Base-by-base conservation (phyloP, 148 eudicot species). In the Spergularia bocconei region DNA sequence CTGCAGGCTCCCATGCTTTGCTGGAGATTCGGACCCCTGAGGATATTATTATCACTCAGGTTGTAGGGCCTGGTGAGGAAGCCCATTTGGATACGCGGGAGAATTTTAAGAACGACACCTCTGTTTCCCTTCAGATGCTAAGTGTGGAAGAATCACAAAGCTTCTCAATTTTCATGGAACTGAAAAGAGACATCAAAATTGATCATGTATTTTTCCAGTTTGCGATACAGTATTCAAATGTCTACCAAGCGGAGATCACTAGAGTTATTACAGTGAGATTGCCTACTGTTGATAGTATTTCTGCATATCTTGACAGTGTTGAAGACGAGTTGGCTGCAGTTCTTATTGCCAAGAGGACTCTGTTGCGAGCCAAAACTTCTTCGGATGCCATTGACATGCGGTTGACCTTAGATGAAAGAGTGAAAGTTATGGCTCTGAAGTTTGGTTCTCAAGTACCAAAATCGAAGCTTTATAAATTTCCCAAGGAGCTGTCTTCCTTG, bases 101-200 rank as follows among this genome's bases (percentile, higher is more conserved):
- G 73, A 78, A 78, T 70, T 94, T 94, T 76, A 90, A 87, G 80
- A 85, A 82, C 19, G 97, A 94, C 74, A 79, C 78, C 72, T 90
- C 97, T 71, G 77, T 92, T 53, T 84, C 89, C 21, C 51, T 94
- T 79, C 90, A 94, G 79, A 86, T 94, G 93, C 83, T 84, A 17
- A 91, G 98, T 79, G 93, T 91, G 69, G 97, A 93, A 86, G 97
- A 91, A 85, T 87, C 93, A 67, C 98, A 91, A 76, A 85, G 97
- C 83, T 93, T 93, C 75, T 85, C 98, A 2, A 67, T 91, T 62
- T 90, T 85, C 57, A 85, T 93, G 91, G 97, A 93, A 79, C 78
- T 82, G 70, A 88, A 81, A 77, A 79, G 85, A 69, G 97, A 93
- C 76, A 84, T 93, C 19, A 88, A 87, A 76, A 78, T 82, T 48